phyloP scores from a whole-genome alignment of 2,329 filamentous ascomycete species.

The Cladophialophora psammophila region DNA sequence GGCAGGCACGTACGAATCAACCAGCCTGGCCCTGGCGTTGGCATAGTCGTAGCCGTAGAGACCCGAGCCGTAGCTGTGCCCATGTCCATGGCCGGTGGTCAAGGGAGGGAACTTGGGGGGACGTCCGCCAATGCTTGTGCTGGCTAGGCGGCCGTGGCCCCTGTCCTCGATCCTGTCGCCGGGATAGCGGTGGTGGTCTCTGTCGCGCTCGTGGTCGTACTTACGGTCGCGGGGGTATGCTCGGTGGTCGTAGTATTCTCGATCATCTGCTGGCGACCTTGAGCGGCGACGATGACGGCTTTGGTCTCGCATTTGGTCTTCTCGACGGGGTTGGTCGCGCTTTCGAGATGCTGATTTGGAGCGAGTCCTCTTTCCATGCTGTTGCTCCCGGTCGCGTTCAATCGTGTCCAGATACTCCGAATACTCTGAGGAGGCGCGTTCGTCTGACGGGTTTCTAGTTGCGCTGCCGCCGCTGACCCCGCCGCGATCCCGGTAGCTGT shows the following conservation, averaged over 20 bases:
- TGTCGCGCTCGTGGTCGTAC: neutral
- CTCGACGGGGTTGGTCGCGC: neutral
- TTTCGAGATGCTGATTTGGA: neutral
- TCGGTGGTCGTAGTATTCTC: neutral
- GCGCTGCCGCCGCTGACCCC: neutral
- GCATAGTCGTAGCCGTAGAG: slow-evolving; percentile 29
- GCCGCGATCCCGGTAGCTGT: neutral
- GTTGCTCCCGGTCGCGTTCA: neutral
- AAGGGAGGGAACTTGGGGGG: neutral
- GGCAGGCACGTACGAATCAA: slow-evolving; percentile 25
- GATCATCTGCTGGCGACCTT: neutral
- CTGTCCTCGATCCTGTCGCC: too few species aligned
- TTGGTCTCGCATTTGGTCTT: too few species aligned
- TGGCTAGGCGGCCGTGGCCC: too few species aligned
- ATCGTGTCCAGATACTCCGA: neutral
- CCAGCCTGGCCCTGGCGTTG: slow-evolving; percentile 5
- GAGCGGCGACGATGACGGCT: neutral
- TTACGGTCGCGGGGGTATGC: neutral
- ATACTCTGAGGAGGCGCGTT: neutral
- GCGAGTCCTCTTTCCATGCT: too few species aligned
- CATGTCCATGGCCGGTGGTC: slow-evolving; percentile 15
- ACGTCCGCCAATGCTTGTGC: neutral
- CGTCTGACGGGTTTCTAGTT: neutral
- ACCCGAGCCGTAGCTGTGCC: slow-evolving; percentile 25
- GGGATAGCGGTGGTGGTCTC: too few species aligned